These are phyloP conservation scores for Phytophthora nicotianae DNA, from an alignment of 352 stramenopile species.

Conservation along the genomic window DNA sequence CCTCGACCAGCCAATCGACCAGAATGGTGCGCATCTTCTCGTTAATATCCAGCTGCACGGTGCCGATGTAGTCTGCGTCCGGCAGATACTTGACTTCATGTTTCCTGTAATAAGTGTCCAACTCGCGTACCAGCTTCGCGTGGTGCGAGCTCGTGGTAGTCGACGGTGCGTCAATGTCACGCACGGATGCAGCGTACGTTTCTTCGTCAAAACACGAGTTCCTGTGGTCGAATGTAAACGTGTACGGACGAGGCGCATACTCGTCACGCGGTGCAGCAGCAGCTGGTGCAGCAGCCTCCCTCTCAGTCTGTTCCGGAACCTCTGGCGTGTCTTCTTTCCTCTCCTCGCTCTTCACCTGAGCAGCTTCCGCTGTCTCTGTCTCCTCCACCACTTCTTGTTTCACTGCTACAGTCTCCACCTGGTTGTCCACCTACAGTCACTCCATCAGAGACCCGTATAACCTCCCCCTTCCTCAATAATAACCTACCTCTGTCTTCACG, in stretches of 20 bases:
- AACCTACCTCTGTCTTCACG: constrained; percentile 17
- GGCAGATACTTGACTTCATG: constrained; percentile 81
- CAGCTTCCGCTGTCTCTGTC: constrained; percentile 7
- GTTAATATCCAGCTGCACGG: constrained; percentile 97
- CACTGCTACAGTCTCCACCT: constrained; percentile 2
- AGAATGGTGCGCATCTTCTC: constrained; percentile 99
- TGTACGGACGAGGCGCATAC: constrained; percentile 58
- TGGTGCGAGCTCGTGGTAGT: constrained; percentile 39
- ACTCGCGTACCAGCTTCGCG: constrained; percentile 62
- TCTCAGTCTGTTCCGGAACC: constrained; percentile 5
- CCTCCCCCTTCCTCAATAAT: constrained; percentile 10
- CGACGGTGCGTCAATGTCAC: constrained; percentile 63
- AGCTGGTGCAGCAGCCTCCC: constrained; percentile 1
- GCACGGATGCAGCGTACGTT: constrained; percentile 54
- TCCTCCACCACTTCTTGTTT: constrained; percentile 16
- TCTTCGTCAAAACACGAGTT: constrained; percentile 76
- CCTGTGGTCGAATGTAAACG: constrained; percentile 60
- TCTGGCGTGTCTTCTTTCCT: constrained; percentile 30
- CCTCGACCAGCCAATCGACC: constrained; percentile 98
- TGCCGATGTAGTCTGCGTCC: constrained; percentile 64
- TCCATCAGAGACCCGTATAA: constrained; percentile 3
- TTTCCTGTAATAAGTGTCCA: constrained; percentile 69
- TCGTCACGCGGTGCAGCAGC: constrained; percentile 4
- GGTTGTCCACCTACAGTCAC: constrained; percentile 18
- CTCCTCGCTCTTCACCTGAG: constrained; percentile 14